Base-by-base conservation (phyloP, 2,329 filamentous ascomycete genomes). In the Botrytis fabae region DNA sequence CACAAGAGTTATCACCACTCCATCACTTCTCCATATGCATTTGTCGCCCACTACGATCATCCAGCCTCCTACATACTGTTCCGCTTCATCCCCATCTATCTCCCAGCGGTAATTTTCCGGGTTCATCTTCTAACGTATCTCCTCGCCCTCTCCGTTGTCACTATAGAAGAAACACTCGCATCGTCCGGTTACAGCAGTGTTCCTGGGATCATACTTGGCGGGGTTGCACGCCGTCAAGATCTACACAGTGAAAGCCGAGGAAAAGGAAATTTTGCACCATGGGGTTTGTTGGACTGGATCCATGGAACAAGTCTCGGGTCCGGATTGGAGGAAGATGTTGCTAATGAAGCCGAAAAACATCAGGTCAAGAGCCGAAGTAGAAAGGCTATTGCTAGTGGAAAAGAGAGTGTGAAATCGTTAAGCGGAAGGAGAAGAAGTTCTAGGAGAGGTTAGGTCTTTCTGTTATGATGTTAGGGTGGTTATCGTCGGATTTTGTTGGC, bases 111-210 rank as follows among this genome's bases (percentile, higher is more conserved):
- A 32, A 76, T 87, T n/a, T 84, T 93, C 59, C 89, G 90, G 14
- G 89, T 91, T 51, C 92, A 94, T 80, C 85, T 93, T 6, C 84
- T 94, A n/a, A 93, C 90, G 0, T 93, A 91, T 82, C 86, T 93
- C 72, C 78, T 92, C 18, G 87, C 93, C 75, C 83, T 90, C 25
- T 85, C 86, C 0, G 79, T 93, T 40, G 86, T 87, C 75, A 92
- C 90, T 4, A 78, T 90, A 0, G 90, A 93, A 76, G 91, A 93
- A 76, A 89, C 89, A 0, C 83, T 93, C 65, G 84, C 89, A 42
- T 89, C 89, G 81, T 92, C 89, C 0, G 91, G 92, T 0, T 94
- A 94, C 81, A 87, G 85, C 25, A 83, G 89, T 10, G 77, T 88
- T 0, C 86, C 86, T 1, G 85, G 83, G 0, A 87, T 88, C 68